phyloP scores from a whole-genome alignment of 2,329 filamentous ascomycete genomes.

The Zymoseptoria tritici region DNA sequence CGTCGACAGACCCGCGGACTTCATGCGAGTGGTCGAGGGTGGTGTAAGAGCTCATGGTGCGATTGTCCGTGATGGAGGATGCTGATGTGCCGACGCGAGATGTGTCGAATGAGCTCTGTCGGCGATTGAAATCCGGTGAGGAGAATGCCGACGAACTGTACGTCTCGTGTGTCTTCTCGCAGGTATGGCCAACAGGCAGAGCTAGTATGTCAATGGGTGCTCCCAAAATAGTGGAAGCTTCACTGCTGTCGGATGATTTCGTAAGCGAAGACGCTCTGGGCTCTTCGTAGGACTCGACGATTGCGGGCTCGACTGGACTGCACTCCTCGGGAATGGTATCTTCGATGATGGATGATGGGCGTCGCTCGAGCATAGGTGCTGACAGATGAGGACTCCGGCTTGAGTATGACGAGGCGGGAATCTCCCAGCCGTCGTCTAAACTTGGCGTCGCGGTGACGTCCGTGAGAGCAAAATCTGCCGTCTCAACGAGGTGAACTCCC shows the following conservation, averaged over 20 bases:
- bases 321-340: conserved; percentile 30
- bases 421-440: conserved; percentile 12
- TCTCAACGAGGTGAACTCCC: conserved; percentile 27
- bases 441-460: not conserved
- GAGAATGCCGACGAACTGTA: conserved; percentile 51
- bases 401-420: conserved; percentile 14
- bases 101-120: conserved; percentile 59
- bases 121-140: conserved; percentile 57
- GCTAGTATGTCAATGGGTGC: conserved; percentile 30
- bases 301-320: conserved; percentile 35
- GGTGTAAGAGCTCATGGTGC: conserved; percentile 61
- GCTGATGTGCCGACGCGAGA: conserved; percentile 67
- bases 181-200: conserved; percentile 34
- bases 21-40: conserved; percentile 69
- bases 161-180: conserved; percentile 59
- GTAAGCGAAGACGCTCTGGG: conserved; percentile 42
- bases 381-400: conserved; percentile 15
- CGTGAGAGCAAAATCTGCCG: conserved; percentile 3
- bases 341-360: conserved; percentile 27
- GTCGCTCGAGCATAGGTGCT: conserved; percentile 21
- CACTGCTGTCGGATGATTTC: conserved; percentile 45
- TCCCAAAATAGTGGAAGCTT: conserved; percentile 29
- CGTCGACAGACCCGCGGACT: conserved; percentile 61
- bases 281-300: conserved; percentile 42
- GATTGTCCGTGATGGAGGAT: conserved; percentile 64